Percentiles rank a stretch among this genome's conserved stretches.
phyloP scores from a whole-genome alignment of 2,329 filamentous ascomycete genomes.

The Botryotinia convoluta region DNA sequence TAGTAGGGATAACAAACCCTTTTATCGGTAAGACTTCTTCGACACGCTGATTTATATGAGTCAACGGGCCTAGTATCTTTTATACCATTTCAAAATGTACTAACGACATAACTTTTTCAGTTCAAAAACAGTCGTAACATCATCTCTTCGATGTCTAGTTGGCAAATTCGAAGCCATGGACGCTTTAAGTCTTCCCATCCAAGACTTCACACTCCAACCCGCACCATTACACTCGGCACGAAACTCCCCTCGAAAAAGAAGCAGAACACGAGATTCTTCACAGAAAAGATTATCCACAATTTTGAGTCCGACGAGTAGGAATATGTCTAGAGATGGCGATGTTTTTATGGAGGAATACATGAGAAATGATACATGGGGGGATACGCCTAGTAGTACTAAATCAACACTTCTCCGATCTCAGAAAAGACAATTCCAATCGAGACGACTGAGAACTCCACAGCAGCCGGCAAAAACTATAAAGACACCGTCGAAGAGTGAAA shows the following conservation, averaged over 20 bases:
- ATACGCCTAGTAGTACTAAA: constrained; percentile 2
- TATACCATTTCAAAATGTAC: background rate
- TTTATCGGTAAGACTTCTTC: background rate
- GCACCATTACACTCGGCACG: constrained; percentile 26
- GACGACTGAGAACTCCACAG: background rate
- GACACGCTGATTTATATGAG: background rate
- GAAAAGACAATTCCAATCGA: constrained; percentile 4
- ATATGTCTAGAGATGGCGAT: constrained; percentile 16
- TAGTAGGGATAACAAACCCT: background rate
- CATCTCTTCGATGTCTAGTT: constrained; percentile 30
- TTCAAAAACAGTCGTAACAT: constrained; percentile 18
- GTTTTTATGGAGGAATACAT: constrained; percentile 3
- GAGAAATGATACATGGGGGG: background rate
- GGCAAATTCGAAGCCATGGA: constrained; percentile 36
- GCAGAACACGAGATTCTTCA: constrained; percentile 1
- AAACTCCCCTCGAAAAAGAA: constrained; percentile 14
- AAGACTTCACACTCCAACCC: constrained; percentile 24
- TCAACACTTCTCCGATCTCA: background rate
- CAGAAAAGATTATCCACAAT: constrained; percentile 27
- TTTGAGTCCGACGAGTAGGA: constrained; percentile 23
- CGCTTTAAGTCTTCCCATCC: constrained; percentile 27
- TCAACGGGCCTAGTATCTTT: background rate
- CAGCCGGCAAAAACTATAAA: background rate
- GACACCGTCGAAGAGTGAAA: constrained; percentile 2
- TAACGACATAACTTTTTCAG: background rate